phyloP scores from a whole-genome alignment of 257 asterid genomes.

The Solanum bukasovii region DNA sequence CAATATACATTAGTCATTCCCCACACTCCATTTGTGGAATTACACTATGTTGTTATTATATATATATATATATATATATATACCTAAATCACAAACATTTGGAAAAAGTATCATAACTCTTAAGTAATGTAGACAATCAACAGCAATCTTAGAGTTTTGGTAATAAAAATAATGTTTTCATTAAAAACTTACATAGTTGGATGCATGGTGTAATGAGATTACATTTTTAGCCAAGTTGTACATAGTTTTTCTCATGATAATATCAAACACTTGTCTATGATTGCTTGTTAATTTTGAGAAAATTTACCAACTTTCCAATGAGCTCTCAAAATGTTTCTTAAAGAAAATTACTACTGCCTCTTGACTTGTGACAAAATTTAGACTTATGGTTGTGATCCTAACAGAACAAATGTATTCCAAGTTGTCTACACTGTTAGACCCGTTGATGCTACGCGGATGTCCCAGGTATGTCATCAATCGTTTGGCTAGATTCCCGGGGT shows the following conservation, averaged over 20 bases:
- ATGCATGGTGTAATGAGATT: neutral
- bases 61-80: neutral
- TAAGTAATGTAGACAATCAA: neutral
- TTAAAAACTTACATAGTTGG: neutral
- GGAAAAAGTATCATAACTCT: neutral
- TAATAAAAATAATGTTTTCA: neutral
- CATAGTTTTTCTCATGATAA: neutral
- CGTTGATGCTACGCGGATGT: constrained; percentile 31
- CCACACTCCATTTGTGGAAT: neutral
- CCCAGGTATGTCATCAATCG: constrained; percentile 32
- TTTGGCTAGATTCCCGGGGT: constrained; percentile 1
- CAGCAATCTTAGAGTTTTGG: neutral
- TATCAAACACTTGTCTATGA: neutral
- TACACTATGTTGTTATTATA: neutral
- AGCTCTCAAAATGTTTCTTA: neutral
- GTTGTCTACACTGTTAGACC: neutral
- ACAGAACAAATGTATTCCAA: neutral
- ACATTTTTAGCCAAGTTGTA: neutral
- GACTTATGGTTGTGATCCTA: neutral
- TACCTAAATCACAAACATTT: neutral
- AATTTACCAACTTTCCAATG: neutral
- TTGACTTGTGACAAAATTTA: neutral
- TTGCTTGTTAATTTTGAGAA: neutral
- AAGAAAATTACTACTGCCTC: neutral
- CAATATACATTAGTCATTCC: too few species aligned